A percentile compares a stretch with the other conserved stretches of the same genome.
phyloP scores from a whole-genome alignment of 352 stramenopile genomes.

The Phytopythium delawarense region DNA sequence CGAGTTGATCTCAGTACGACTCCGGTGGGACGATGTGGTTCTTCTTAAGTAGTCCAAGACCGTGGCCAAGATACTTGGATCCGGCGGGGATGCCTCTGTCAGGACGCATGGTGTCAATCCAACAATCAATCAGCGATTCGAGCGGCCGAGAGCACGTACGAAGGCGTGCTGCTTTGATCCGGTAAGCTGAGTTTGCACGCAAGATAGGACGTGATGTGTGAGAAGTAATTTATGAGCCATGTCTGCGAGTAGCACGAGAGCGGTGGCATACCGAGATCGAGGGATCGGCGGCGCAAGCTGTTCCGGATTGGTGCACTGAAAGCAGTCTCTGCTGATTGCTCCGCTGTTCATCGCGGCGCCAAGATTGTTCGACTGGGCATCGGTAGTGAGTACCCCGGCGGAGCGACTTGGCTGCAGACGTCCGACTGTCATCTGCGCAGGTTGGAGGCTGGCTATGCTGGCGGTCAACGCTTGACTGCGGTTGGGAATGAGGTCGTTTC shows the following conservation, averaged over 20 bases:
- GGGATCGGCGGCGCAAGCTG: not conserved
- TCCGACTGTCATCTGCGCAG: not conserved
- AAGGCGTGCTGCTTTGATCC: not conserved
- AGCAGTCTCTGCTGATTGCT: constrained; percentile 49
- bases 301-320: constrained; percentile 39
- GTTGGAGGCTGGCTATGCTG: constrained; percentile 24
- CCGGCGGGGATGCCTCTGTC: constrained; percentile 39
- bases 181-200: not conserved
- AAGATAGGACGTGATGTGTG: not conserved
- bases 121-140: not conserved
- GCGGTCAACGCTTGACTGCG: constrained; percentile 44
- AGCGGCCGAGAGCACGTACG: not conserved
- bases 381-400: constrained; percentile 6
- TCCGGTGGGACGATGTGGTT: constrained; percentile 51
- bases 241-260: not conserved
- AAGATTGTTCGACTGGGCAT: constrained; percentile 1
- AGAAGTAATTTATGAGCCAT: not conserved
- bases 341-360: not conserved
- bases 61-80: constrained; percentile 74
- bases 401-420: constrained; percentile 24
- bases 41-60: constrained; percentile 73
- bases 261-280: not conserved
- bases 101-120: not conserved
- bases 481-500: constrained; percentile 58
- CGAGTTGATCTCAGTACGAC: not conserved